Base-by-base conservation (phyloP, 2,329 filamentous ascomycete genomes). In the Diaporthe batatas region DNA sequence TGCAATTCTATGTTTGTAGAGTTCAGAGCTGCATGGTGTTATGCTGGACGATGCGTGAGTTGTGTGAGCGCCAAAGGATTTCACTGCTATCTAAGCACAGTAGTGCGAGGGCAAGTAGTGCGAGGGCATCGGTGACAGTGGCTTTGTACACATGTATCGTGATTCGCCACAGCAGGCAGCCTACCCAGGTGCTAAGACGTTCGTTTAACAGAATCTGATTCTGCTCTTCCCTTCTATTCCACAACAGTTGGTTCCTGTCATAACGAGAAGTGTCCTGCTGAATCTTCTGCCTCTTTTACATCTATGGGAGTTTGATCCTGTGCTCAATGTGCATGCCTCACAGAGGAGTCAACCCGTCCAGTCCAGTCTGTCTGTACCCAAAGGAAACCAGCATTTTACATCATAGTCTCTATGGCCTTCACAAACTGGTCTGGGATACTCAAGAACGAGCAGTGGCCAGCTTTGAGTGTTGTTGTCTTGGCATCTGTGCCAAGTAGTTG, bases 401-500 rank as follows among this genome's bases (percentile, higher is more conserved):
- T 44, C 16, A 21, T 44, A 21, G 23, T 21, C 47, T 71, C 62
- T 7, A 76, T 39, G 5, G 72, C 75, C 14, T 57, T 44, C 7
- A 75, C 57, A 6, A 75, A 18, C 29, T 76, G 51, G 2, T 58
- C 47, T 1, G 74, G 73, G 6, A 70, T 65, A 34, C 74, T 76
- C 42, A 76, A 25, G 59, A 72, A 73, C 1, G 75, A 72, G 49
- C 73, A 75, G 62, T 76, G 75, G 16, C 64, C 64, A 12, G 74
- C 65, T n/a, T 75, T 64, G 5, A 76, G 18, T 7, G 71, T 68
- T 10, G 59, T 70, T 11, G 65, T 73, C 29, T 49, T 47, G 2
- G 73, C 53, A 2, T 62, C 7, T 1, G 71, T 23, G 2, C 67
- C 73, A 16, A 76, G 70, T 16, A 73, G 65, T 11, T 67, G 53